Base-by-base conservation (phyloP, 2,329 filamentous ascomycete species). In the Hymenoscyphus salicellus region DNA sequence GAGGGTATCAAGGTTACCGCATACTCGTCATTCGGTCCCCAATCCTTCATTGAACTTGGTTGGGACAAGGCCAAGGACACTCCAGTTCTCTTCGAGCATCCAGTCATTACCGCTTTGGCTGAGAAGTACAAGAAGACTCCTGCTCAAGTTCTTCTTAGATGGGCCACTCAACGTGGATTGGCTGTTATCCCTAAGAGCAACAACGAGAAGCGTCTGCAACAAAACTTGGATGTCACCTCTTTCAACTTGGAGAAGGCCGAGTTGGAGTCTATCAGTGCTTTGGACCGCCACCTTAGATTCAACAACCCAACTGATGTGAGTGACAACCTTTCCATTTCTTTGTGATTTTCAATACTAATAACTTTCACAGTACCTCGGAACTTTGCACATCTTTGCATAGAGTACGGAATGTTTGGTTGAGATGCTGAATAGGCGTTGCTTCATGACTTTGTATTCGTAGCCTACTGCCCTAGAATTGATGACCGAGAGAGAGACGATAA, bases 161-260 rank as follows among this genome's bases (percentile, higher is more conserved):
- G 93, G 93, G 87, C 92, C 26, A 96, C 92, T 17, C 92, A 96
- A 83, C 84, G 90, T 60, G 87, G 87, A 36, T 81, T 95, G 63
- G 90, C 91, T 58, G 89, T 95, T 72, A 95, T 95, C 72, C 91
- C 91, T 71, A 94, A 94, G 85, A 89, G 84, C 68, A 89, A 85
- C 73, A 81, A 82, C 77, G 78, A 83, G 77, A 70, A 74, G 69
- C 67, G 80, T 70, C 82, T 92, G 76, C 76, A 79, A 65, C 81
- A 89, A 80, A 92, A 92, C 79, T 79, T 93, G 69, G 84, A 88
- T 70, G 85, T 87, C 68, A 84, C 81, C 68, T 79, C 79, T 67
- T 93, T 91, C 75, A 83, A 92, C 72, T 79, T 93, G 38, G 81
- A 83, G 30, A 77, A 87, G 72, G 80, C 81, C 46, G 92, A 94